These are phyloP conservation scores for Endoconidiophora laricicola DNA, from an alignment of 2,329 filamentous ascomycete genomes.

Conservation along the genomic window DNA sequence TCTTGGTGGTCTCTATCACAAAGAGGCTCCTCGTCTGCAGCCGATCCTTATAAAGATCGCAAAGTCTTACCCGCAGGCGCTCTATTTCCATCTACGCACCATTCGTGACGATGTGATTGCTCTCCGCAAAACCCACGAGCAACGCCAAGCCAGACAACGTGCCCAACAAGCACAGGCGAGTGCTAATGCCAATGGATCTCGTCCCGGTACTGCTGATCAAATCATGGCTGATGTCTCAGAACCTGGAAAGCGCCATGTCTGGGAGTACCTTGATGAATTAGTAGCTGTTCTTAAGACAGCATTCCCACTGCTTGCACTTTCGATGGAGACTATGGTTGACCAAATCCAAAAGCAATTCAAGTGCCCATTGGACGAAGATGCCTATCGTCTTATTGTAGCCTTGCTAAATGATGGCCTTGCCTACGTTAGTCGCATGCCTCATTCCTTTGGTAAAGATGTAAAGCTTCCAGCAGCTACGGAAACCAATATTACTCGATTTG, in stretches of 20 bases:
- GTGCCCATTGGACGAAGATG: conserved; percentile 94
- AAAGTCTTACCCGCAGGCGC: conserved; percentile 83
- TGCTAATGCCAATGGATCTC: not conserved
- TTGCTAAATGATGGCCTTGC: conserved; percentile 87
- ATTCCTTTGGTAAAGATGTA: conserved; percentile 74
- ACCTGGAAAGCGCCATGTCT: conserved; percentile 56
- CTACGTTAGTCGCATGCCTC: conserved; percentile 76
- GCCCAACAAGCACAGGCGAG: conserved; percentile 14
- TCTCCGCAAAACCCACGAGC: conserved; percentile 14
- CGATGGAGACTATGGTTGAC: conserved; percentile 99
- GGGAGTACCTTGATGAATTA: conserved; percentile 93
- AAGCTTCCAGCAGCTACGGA: conserved; percentile 84
- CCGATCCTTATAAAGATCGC: conserved; percentile 82
- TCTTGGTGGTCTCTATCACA: conserved; percentile 76
- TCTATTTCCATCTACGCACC: conserved; percentile 91
- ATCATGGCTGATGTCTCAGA: conserved; percentile 14
- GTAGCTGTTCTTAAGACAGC: conserved; percentile 92
- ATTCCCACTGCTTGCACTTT: conserved; percentile 84
- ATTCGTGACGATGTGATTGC: conserved; percentile 78
- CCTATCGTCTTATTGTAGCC: conserved; percentile 92
- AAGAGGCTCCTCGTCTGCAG: conserved; percentile 76
- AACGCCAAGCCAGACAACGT: conserved; percentile 12
- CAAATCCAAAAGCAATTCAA: conserved; percentile 99
- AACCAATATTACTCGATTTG: conserved; percentile 90
- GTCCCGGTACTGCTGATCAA: not conserved